Evolutionary conservation across 768 basidiomycete species (phyloP).

Genomic region (Boletales sp.): DNA sequence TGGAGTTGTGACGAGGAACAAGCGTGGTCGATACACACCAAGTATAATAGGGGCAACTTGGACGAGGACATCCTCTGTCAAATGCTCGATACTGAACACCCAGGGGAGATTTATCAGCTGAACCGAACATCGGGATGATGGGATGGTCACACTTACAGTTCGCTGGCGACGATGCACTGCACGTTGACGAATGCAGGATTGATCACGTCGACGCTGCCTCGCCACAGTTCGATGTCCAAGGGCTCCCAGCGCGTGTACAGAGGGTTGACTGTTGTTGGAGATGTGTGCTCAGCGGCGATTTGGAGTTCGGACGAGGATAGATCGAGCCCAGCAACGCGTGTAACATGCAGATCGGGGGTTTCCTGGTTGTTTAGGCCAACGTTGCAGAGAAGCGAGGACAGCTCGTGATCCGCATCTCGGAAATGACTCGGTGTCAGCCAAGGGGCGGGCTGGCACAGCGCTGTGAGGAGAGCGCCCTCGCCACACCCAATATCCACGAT

Average conservation of each 20-base stretch:
- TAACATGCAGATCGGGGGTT: constrained; percentile 55
- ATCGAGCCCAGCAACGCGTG: constrained; percentile 67
- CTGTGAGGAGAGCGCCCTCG: constrained; percentile 67
- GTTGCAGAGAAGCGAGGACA: constrained; percentile 18
- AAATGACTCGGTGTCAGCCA: constrained; percentile 46
- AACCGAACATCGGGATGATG: neutral
- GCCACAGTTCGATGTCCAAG: constrained; percentile 64
- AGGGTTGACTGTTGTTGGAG: constrained; percentile 34
- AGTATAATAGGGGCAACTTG: constrained; percentile 69
- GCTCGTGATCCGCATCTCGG: constrained; percentile 18
- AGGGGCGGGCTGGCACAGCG: constrained; percentile 71
- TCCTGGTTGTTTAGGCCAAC: constrained; percentile 33
- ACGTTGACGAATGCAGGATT: constrained; percentile 63
- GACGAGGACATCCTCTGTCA: constrained; percentile 54
- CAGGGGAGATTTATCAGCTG: constrained; percentile 9
- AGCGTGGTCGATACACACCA: constrained; percentile 70
- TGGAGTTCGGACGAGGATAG: constrained; percentile 50
- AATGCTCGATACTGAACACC: constrained; percentile 68
- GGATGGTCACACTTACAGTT: constrained; percentile 52
- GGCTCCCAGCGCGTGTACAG: constrained; percentile 63
- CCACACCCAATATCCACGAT: constrained; percentile 85
- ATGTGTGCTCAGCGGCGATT: constrained; percentile 47
- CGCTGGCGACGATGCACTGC: constrained; percentile 73
- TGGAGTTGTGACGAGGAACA: constrained; percentile 80
- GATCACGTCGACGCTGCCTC: constrained; percentile 65